Evolutionary conservation across 306 rosid genomes (phyloP).

Genomic region (Begonia peltatifolia): DNA sequence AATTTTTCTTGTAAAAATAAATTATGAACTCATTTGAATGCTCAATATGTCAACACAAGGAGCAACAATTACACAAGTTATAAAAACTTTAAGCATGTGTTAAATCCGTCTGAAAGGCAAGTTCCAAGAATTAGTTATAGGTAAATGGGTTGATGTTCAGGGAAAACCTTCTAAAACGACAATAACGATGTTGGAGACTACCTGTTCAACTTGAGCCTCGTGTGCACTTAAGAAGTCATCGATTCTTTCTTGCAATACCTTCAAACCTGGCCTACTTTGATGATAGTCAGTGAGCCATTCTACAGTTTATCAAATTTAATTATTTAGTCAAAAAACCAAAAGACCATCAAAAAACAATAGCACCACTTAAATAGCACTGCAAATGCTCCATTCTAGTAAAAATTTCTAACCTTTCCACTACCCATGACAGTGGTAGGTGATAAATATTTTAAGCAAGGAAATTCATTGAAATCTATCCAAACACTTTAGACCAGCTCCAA

Average conservation of each 20-base stretch:
- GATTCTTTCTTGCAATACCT: conserved; percentile 47
- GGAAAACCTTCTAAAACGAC: background rate
- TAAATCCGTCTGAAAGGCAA: conserved; percentile 1
- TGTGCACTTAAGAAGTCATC: conserved; percentile 55
- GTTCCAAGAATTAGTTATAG: background rate
- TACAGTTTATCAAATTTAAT: conserved; percentile 21
- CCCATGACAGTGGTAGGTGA: too few relatives aligned
- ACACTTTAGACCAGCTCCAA: too few relatives aligned
- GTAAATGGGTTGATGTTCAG: background rate
- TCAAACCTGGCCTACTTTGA: conserved; percentile 56
- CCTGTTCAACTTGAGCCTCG: conserved; percentile 62
- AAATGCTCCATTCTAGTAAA: too few relatives aligned
- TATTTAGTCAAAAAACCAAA: too few relatives aligned
- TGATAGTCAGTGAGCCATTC: conserved; percentile 69
- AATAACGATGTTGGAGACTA: conserved; percentile 5
- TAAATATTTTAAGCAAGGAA: too few relatives aligned
- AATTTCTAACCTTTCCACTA: too few relatives aligned
- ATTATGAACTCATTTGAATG: background rate
- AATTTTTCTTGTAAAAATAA: too few relatives aligned
- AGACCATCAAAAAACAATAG: background rate
- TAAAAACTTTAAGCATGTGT: too few relatives aligned
- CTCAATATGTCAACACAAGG: background rate
- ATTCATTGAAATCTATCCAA: too few relatives aligned
- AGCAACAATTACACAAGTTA: background rate
- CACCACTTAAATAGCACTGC: background rate